phyloP scores from a whole-genome alignment of 805 yeast genomes.

The Lachancea mirantina region DNA sequence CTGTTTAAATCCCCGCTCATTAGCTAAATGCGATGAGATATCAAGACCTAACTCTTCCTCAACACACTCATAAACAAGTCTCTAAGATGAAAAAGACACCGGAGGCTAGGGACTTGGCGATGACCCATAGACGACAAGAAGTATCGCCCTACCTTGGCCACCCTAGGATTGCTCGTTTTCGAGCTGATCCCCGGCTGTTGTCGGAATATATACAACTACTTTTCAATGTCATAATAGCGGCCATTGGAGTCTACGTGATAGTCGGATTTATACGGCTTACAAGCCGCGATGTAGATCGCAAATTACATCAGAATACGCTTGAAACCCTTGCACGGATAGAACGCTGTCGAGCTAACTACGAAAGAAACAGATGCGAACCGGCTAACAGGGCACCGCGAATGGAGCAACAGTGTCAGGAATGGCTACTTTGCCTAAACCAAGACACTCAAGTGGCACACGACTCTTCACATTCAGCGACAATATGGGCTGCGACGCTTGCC shows the following conservation, averaged over 20 bases:
- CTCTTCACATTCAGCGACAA: constrained; percentile 13
- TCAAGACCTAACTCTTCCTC: no score
- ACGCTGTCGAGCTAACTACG: constrained; percentile 59
- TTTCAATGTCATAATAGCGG: constrained; percentile 48
- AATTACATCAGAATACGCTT: constrained; percentile 57
- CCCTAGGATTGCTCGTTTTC: no score
- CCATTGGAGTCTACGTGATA: constrained; percentile 45
- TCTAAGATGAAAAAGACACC: no score
- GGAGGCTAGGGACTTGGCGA: no score
- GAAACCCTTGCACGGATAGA: constrained; percentile 56
- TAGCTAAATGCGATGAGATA: no score
- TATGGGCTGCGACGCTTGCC: constrained; percentile 78
- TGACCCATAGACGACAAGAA: no score
- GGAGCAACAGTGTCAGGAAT: constrained; percentile 57
- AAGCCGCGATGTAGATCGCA: constrained; percentile 60
- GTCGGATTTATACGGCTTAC: constrained; percentile 49
- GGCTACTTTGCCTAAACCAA: constrained; percentile 68
- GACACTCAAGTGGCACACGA: constrained; percentile 53
- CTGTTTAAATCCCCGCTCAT: no score
- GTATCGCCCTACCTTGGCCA: no score
- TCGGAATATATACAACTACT: constrained; percentile 50
- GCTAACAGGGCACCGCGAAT: constrained; percentile 65
- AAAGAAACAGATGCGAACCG: constrained; percentile 63
- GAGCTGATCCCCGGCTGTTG: constrained; percentile 5
- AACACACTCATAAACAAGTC: no score